Conservation (phyloP, 1,284 basidiomycete genomes). For the Trichosporon sp. region DNA sequence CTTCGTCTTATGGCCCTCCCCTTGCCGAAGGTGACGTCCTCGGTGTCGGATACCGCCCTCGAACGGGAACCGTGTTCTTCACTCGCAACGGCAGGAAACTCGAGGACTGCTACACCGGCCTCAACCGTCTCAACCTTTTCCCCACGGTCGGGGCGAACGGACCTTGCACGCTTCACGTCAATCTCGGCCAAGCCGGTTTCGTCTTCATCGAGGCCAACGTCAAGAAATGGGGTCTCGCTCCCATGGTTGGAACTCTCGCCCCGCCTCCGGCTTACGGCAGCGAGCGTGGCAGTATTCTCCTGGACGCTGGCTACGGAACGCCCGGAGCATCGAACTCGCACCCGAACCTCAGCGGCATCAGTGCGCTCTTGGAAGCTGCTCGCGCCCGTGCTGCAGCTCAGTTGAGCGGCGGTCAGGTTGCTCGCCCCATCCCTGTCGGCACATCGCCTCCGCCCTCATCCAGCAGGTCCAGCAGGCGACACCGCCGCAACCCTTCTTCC, state of each 20-base stretch:
- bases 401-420: slow-evolving; percentile 12
- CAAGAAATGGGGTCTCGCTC: slow-evolving; percentile 96
- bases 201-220: slow-evolving; percentile 98
- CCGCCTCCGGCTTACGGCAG: slow-evolving; percentile 94
- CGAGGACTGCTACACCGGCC: slow-evolving; percentile 88
- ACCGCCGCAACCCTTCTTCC: slow-evolving; percentile 7
- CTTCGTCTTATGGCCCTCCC: slow-evolving; percentile 77
- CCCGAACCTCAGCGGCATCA: slow-evolving; percentile 36
- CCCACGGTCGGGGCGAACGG: slow-evolving; percentile 93
- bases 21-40: slow-evolving; percentile 93
- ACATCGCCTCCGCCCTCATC: background rate
- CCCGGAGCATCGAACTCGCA: slow-evolving; percentile 37
- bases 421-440: slow-evolving; percentile 20
- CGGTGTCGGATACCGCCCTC: slow-evolving; percentile 88
- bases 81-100: slow-evolving; percentile 92
- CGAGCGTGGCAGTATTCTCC: slow-evolving; percentile 86
- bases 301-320: slow-evolving; percentile 72
- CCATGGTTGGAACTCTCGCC: slow-evolving; percentile 89
- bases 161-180: slow-evolving; percentile 90
- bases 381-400: slow-evolving; percentile 37
- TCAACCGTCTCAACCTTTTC: slow-evolving; percentile 87
- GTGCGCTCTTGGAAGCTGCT: slow-evolving; percentile 49
- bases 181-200: slow-evolving; percentile 92
- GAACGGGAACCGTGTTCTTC: slow-evolving; percentile 94
- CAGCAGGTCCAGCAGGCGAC: slow-evolving; percentile 1